Base-by-base conservation (phyloP, 202 grass and related monocot species). In the Dendrocalamus latiflorus region DNA sequence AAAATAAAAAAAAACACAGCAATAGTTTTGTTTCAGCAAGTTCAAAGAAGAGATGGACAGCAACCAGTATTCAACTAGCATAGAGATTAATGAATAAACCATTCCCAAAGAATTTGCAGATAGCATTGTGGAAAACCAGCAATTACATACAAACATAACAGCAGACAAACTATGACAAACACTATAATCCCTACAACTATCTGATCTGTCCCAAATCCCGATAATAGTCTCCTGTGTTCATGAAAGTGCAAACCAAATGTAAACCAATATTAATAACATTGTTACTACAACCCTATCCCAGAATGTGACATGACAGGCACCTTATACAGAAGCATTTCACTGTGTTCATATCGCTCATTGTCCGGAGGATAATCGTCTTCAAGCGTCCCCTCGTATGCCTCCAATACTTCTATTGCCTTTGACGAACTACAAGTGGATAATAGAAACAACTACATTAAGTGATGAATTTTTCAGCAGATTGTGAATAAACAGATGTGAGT, bases 291-390 rank as follows among this genome's bases (percentile, higher is more conserved):
- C 65, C 8, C 36, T 30, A 51, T 59, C 50, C 33, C 39, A 77
- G 57, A 74, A 83, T 60, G 72, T 6, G 16, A 80, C 49, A 56
- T 62, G 50, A 47, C 33, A 89, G 51, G 37, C 78, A 98, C 97
- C 97, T 97, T 99, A 86, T 97, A 99, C 70, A 99, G 66, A 61
- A 99, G 90, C 97, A 99, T 99, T 88, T 99, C 97, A 84, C 88
- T 89, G 71, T 99, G 97, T 88, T 99, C 97, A 68, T 94, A 97
- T 76, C 89, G 86, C 84, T 99, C 97, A 17, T 91, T 99, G 67
- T 97, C 97, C 37, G 97, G 97, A 79, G 97, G 97, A 90, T 99
- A 99, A 86, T 99, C 93, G 85, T 99, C 97, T 88, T 97, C 97
- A 37, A 99, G 64, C 72, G 97, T 99, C 47, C 97, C 97, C 83